Percentiles rank a stretch among this genome's conserved stretches.
Conservation (phyloP, 768 basidiomycete genomes). For the Pleurotus citrinopileatus region DNA sequence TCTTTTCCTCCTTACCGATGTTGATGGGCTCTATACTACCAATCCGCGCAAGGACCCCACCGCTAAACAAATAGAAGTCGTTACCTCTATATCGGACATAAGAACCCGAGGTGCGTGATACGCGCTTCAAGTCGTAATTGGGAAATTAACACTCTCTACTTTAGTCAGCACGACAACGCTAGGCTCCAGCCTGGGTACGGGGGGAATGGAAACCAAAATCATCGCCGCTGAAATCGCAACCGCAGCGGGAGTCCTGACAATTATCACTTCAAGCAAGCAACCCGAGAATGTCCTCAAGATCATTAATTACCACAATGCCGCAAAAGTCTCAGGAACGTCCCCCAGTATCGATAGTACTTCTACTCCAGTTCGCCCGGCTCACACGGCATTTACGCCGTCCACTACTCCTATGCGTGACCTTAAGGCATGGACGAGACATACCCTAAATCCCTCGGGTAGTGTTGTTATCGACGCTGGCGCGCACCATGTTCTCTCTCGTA, state of each 20-base stretch:
- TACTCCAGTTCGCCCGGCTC: slow-evolving; percentile 54
- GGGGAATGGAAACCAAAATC: slow-evolving; percentile 99
- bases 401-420: slow-evolving; percentile 74
- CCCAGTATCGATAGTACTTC: slow-evolving; percentile 15
- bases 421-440: slow-evolving; percentile 97
- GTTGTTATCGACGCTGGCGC: slow-evolving; percentile 91
- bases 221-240: slow-evolving; percentile 98
- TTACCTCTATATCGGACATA: slow-evolving; percentile 79
- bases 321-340: slow-evolving; percentile 26
- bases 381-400: slow-evolving; percentile 86
- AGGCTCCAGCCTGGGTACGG: slow-evolving; percentile 92
- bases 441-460: slow-evolving; percentile 83
- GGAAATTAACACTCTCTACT: slow-evolving; percentile 4
- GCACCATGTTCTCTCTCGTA: slow-evolving; percentile 76
- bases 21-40: slow-evolving; percentile 91
- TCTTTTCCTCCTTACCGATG: slow-evolving; percentile 94
- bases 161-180: slow-evolving; percentile 90
- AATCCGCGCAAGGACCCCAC: slow-evolving; percentile 90
- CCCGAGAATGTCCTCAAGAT: slow-evolving; percentile 76
- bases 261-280: slow-evolving; percentile 82
- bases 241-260: slow-evolving; percentile 89
- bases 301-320: slow-evolving; percentile 69
- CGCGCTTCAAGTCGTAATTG: neutral
- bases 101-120: slow-evolving; percentile 65
- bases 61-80: slow-evolving; percentile 78